Evolutionary conservation across 78 protist genomes (phyloP), one percentile per base, ranked within the genome.

Genomic region (Protostelium mycophagum): DNA sequence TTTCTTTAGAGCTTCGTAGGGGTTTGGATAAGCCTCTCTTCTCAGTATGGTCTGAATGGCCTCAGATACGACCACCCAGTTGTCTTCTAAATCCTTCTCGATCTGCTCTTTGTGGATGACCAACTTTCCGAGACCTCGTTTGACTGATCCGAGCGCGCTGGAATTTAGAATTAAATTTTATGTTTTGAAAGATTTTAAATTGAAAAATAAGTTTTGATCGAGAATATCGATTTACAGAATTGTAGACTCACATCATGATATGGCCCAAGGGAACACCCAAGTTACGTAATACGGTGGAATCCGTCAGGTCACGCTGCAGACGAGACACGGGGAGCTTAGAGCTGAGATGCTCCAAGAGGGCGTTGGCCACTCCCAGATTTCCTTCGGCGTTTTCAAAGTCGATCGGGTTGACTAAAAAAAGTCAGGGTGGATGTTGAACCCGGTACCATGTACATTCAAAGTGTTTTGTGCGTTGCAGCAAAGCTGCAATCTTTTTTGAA

Each of bases 381-480:
- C 98, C 98, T 92, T 97, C 98, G 0, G 98, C 97, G 88, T 97
- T 97, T 88, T 97, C 98, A 86, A 97, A 97, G 94, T 97, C 98
- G 88, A 97, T 96, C 34, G 98, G 97, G 88, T 97, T 97, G 39
- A 97, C 98, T 51, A 88, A 86, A 10, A 1, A 10, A 31, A 1
- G n/a, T 1, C 38, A 1, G n/a, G 38, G 28, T 37, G 63, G n/a
- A 89, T 36, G 73, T 5, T 35, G 36, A 36, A 25, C 16, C 16
- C 86, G 16, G 63, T 25, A 85, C 16, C 86, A 35, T 36, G 37
- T 5, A 51, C 73, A 16, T 25, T 51, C 73, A 51, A 51, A 16
- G 16, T 51, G 73, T 25, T 51, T 16, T n/a, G n/a, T n/a, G n/a
- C n/a, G n/a, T n/a, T n/a, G n/a, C n/a, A n/a, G n/a, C n/a, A n/a